phyloP scores from a whole-genome alignment of 1,139 yeast species.

The Taphrina flavorubra region DNA sequence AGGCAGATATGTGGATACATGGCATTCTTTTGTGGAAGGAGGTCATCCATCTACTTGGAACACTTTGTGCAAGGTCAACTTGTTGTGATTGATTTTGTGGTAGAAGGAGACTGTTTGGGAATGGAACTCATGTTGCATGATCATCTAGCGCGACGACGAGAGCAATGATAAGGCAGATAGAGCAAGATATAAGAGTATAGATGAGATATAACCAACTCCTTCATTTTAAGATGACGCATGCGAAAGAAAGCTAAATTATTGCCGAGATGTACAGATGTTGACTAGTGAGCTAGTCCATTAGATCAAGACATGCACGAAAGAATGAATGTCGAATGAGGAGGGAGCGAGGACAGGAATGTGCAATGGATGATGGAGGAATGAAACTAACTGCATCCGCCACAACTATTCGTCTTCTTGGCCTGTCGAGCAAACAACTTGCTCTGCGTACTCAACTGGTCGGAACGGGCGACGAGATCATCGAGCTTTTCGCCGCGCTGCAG shows the following conservation, averaged over 20 bases:
- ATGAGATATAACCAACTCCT: background rate
- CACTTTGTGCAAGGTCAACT: no score
- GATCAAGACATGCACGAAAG: background rate
- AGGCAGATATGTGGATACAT: no score
- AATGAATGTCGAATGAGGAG: background rate
- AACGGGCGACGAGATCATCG: slow-evolving; percentile 91
- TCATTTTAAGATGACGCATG: background rate
- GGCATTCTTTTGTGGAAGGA: no score
- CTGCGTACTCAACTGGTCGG: slow-evolving; percentile 86
- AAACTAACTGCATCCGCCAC: slow-evolving; percentile 60
- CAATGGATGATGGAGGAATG: no score
- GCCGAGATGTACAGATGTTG: background rate
- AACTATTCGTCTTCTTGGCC: slow-evolving; percentile 82
- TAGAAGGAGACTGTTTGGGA: no score
- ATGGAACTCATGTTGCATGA: no score
- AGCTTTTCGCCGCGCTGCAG: slow-evolving; percentile 95
- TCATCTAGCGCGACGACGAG: no score
- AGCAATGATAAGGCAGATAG: no score
- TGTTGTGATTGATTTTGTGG: no score
- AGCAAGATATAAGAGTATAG: background rate
- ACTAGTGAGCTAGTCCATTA: background rate
- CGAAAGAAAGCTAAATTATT: background rate
- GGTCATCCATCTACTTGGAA: no score
- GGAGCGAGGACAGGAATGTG: no score
- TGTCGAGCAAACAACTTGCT: slow-evolving; percentile 95